A percentile compares a stretch with the other conserved stretches of the same genome.
Conservation (phyloP, 345 rosid species). For the Salix udensis region DNA sequence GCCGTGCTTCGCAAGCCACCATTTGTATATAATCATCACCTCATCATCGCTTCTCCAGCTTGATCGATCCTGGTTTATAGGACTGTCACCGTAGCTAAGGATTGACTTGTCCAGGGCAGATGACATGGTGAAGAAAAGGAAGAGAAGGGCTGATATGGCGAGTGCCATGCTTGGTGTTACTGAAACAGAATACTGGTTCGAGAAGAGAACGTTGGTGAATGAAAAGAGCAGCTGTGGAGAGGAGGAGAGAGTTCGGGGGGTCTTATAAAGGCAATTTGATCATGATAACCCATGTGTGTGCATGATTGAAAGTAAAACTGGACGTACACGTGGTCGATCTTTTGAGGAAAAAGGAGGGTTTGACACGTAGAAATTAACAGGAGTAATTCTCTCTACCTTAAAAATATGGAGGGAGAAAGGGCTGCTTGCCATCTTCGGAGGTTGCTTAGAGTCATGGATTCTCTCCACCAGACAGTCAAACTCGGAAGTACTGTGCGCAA, state of each 20-base stretch:
- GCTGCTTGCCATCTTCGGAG: too few relatives aligned
- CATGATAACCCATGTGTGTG: not conserved
- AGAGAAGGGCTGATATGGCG: slow-evolving; percentile 6
- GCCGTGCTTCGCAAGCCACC: slow-evolving; percentile 19
- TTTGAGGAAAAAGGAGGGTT: too few relatives aligned
- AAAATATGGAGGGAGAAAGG: not conserved
- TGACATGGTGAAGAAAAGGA: slow-evolving; percentile 8
- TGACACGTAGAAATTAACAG: not conserved
- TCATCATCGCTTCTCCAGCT: slow-evolving; percentile 17
- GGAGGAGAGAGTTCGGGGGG: not conserved
- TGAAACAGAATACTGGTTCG: not conserved
- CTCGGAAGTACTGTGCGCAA: not conserved
- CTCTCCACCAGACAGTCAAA: slow-evolving; percentile 4
- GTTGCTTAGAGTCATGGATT: not conserved
- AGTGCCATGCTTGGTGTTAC: not conserved
- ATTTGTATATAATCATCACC: slow-evolving; percentile 14
- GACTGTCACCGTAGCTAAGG: not conserved
- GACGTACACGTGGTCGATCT: not conserved
- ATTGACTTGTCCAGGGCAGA: slow-evolving; percentile 18
- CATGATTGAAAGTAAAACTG: not conserved
- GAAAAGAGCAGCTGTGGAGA: not conserved
- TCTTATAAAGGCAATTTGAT: not conserved
- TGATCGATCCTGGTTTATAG: not conserved
- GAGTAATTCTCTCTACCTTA: not conserved
- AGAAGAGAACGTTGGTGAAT: not conserved